Evolutionary conservation across 257 asterid species (phyloP).

Genomic region (Lycium barbarum): DNA sequence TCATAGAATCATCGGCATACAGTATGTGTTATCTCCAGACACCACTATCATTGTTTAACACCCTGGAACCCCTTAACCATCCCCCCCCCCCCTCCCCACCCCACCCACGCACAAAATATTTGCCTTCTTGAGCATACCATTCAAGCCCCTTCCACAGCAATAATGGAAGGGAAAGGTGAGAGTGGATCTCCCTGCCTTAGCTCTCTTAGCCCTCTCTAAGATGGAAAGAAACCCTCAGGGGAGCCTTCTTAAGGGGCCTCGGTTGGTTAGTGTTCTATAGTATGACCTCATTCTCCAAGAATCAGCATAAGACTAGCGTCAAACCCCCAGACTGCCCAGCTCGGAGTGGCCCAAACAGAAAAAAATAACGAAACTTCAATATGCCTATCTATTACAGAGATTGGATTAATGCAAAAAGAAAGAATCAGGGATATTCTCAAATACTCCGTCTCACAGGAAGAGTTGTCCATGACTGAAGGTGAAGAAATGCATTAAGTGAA

Average conservation of each 20-base stretch:
- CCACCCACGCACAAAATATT: no score
- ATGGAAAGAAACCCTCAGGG: neutral
- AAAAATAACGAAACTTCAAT: neutral
- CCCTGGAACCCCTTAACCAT: neutral
- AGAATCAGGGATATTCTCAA: neutral
- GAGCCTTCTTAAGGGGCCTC: slow-evolving; percentile 22
- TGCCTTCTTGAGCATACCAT: slow-evolving; percentile 5
- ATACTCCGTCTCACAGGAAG: neutral
- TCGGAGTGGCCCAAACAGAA: neutral
- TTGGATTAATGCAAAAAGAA: neutral
- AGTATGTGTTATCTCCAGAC: neutral
- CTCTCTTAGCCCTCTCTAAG: slow-evolving; percentile 8
- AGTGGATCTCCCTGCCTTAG: slow-evolving; percentile 8
- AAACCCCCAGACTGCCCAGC: slow-evolving; percentile 8
- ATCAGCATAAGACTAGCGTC: neutral
- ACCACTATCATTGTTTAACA: slow-evolving; percentile 9
- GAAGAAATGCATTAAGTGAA: slow-evolving; percentile 14
- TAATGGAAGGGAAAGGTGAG: slow-evolving; percentile 6
- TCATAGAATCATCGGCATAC: neutral
- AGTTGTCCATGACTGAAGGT: neutral
- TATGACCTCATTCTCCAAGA: slow-evolving; percentile 5
- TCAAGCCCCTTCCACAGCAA: neutral
- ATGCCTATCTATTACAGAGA: neutral
- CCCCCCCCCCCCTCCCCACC: neutral
- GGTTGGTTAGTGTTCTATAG: neutral